Base-by-base conservation (phyloP, 257 asterid species). In the Mentha longifolia region DNA sequence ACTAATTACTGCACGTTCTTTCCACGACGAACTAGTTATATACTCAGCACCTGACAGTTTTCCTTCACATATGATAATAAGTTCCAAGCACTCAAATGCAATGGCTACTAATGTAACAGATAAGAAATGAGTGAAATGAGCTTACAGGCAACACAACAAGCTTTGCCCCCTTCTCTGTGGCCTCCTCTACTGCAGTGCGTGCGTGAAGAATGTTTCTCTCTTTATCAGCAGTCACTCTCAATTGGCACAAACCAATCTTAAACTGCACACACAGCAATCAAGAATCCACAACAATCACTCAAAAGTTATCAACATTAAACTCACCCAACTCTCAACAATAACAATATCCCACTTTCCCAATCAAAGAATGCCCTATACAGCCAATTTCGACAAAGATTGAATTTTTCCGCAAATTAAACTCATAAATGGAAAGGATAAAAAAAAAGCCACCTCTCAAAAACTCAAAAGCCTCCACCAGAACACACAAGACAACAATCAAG, bases 121-220 rank as follows among this genome's bases (percentile, higher is more conserved):
- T 3, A 28, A 61, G 7, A 6, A 30, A 28, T 4, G 35, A 63
- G 68, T 17, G 9, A 70, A 62, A 69, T 69, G 47, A 74, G 77
- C 89, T 79, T 80, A 94, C 99, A 10, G 98, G 98, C 77, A 94
- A 83, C 77, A 91, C 85, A 62, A 94, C 86, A 65, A 94, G 98
- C 82, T 85, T 86, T 2, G 93, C 97, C 22, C n/a, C 97, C 72
- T 84, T 91, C 74, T 80, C 86, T 10, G 90, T 98, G 74, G 98
- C 97, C 79, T 85, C 98, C 85, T 85, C 93, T 7, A 94, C 59
- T 7, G 95, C 93, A 6, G 81, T 52, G 25, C 97, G 88, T 3
- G 97, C 96, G 69, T 85, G 97, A 42, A 45, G 57, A 64, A 94
- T 94, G 81, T 94, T 94, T 76, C 80, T 82, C 66, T 85, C 95